phyloP scores from a whole-genome alignment of 345 rosid genomes.

The Adansonia digitata region DNA sequence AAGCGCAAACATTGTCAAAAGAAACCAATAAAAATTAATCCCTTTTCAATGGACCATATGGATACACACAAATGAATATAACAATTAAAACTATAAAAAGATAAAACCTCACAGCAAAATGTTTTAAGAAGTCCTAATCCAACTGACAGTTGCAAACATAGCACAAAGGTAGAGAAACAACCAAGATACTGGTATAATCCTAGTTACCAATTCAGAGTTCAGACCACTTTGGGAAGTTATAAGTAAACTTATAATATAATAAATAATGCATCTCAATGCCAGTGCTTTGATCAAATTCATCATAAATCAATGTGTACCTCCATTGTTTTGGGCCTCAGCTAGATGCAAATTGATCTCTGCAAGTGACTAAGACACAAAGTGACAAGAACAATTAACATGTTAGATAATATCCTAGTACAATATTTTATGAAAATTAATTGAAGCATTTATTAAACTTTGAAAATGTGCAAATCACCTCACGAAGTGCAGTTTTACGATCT shows the following conservation, averaged over 20 bases:
- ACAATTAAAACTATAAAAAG: neutral
- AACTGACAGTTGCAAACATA: neutral
- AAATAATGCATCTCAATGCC: slow-evolving; percentile 8
- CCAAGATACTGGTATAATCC: neutral
- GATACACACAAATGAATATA: neutral
- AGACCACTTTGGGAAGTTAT: neutral
- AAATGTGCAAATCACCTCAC: slow-evolving; percentile 60
- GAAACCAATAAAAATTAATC: neutral
- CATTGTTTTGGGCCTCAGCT: slow-evolving; percentile 72
- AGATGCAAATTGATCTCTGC: slow-evolving; percentile 75
- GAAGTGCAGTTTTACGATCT: slow-evolving; percentile 89
- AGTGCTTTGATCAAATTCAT: slow-evolving; percentile 13
- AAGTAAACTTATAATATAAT: neutral
- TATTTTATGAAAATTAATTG: neutral
- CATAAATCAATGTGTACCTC: slow-evolving; percentile 50
- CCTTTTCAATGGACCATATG: neutral
- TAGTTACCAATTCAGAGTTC: neutral
- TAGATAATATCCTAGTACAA: slow-evolving; percentile 21
- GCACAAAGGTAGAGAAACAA: neutral
- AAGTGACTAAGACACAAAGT: slow-evolving; percentile 69
- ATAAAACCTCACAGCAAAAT: neutral
- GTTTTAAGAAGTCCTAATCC: neutral
- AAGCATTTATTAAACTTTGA: slow-evolving; percentile 8
- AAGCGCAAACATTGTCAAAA: neutral
- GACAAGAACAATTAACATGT: slow-evolving; percentile 25